A percentile compares a stretch with the other conserved stretches of the same genome.
Evolutionary conservation across 495 filamentous ascomycete genomes (phyloP).

Genomic region (Aspergillus indologenus): DNA sequence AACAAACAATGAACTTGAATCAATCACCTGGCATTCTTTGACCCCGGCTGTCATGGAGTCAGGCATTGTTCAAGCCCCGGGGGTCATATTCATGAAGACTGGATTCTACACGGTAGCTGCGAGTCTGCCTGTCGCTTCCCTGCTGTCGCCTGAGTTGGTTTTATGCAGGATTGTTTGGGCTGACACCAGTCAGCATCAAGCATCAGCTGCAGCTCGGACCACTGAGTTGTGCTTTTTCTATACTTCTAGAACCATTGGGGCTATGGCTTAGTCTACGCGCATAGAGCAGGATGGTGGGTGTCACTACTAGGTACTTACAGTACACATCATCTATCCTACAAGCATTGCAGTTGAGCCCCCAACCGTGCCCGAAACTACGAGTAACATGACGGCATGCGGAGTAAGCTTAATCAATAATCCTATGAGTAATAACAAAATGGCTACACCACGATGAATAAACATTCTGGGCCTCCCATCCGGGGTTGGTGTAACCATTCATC

Average conservation of each 20-base stretch:
- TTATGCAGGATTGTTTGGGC: no score
- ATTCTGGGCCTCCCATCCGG: neutral
- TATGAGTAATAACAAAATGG: neutral
- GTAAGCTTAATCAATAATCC: neutral
- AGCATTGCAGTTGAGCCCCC: no score
- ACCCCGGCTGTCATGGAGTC: no score
- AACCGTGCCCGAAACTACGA: neutral
- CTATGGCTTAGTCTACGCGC: no score
- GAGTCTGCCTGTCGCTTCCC: neutral
- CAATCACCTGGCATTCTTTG: no score
- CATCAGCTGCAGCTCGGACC: neutral
- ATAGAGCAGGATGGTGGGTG: neutral
- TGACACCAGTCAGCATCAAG: neutral
- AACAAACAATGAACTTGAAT: no score
- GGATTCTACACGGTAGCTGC: slow-evolving; percentile 3
- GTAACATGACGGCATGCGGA: neutral
- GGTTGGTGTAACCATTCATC: neutral
- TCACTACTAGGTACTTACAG: neutral
- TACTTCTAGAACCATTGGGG: no score
- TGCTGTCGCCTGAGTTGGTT: neutral
- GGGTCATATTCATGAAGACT: neutral
- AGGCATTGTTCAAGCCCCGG: no score
- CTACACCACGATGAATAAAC: neutral
- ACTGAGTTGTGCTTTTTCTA: no score
- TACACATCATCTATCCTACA: no score